Base-by-base conservation (phyloP, 805 yeast genomes). In the Candida khao-thaluensis region DNA sequence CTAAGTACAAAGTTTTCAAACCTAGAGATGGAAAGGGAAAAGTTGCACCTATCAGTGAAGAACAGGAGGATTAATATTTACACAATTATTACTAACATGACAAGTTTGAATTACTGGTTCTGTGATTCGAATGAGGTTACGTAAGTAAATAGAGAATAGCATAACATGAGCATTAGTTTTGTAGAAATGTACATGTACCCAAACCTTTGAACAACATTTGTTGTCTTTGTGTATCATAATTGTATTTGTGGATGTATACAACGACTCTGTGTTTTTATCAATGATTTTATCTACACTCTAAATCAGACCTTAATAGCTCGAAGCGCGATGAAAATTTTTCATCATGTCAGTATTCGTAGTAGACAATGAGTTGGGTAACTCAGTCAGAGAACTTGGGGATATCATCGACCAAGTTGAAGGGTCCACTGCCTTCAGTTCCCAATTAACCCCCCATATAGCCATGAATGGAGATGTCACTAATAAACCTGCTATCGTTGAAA, bases 291-390 rank as follows among this genome's bases (percentile, higher is more conserved):
- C n/a, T n/a, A n/a, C n/a, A n/a, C n/a, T n/a, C n/a, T n/a, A n/a
- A n/a, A n/a, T n/a, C n/a, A n/a, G n/a, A n/a, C n/a, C n/a, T n/a
- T n/a, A n/a, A n/a, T n/a, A n/a, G n/a, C n/a, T n/a, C n/a, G 36
- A 22, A 12, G 29, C 36, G 36, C 25, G 36, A 31, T 27, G 30
- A 27, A 27, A 31, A 38, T 11, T 31, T 38, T 38, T 18, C 31
- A 27, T 10, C 41, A 16, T 68, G 72, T 64, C 74, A 28, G 73
- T 68, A 40, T 59, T 69, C 44, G 64, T 69, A 35, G 71, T 69
- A 17, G 72, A 69, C 42, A 66, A 59, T 53, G 70, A 64, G 49
- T 54, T 69, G 46, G 57, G 54, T 43, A 70, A 64, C 51, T 66
- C 71, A 20, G 58, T 69, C 39, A 54, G 52, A 35, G 74, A 68